Evolutionary conservation across 257 asterid genomes (phyloP).

Genomic region (Solanum peruvianum): DNA sequence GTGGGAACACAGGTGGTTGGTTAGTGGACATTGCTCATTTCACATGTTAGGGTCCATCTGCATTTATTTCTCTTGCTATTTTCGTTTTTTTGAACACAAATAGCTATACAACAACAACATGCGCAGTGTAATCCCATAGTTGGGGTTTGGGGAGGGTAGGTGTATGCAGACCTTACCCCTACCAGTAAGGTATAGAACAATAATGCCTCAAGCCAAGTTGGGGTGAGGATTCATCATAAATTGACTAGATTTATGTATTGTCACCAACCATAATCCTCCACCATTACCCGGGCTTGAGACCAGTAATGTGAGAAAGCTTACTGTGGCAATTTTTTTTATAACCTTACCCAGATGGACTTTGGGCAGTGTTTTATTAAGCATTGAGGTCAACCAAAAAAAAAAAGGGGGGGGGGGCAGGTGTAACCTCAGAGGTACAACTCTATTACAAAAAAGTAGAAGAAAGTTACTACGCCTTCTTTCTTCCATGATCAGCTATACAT

Average conservation of each 20-base stretch:
- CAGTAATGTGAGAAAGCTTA: not conserved
- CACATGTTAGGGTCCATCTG: not conserved
- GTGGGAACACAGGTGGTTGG: not conserved
- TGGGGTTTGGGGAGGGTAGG: not conserved
- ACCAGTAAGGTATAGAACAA: not conserved
- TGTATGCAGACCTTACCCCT: not conserved
- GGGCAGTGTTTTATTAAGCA: not conserved
- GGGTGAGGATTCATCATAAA: not conserved
- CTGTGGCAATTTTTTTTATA: not conserved
- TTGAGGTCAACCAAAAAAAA: not conserved
- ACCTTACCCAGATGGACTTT: not conserved
- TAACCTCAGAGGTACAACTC: not conserved
- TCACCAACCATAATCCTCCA: not conserved
- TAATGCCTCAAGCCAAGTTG: not conserved
- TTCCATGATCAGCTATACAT: not conserved
- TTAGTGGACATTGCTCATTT: not conserved
- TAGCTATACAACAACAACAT: not conserved
- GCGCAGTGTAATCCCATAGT: not conserved
- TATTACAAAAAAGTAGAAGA: not conserved
- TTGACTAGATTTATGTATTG: not conserved
- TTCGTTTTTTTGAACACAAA: not conserved
- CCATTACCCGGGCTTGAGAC: not conserved
- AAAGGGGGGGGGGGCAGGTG: not conserved
- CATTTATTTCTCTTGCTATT: not conserved
- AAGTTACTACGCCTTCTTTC: not conserved